Percentiles rank a stretch among this genome's conserved stretches.
These are phyloP conservation scores for Clausena lansium DNA, from an alignment of 345 rosid species.

Conservation along the genomic window DNA sequence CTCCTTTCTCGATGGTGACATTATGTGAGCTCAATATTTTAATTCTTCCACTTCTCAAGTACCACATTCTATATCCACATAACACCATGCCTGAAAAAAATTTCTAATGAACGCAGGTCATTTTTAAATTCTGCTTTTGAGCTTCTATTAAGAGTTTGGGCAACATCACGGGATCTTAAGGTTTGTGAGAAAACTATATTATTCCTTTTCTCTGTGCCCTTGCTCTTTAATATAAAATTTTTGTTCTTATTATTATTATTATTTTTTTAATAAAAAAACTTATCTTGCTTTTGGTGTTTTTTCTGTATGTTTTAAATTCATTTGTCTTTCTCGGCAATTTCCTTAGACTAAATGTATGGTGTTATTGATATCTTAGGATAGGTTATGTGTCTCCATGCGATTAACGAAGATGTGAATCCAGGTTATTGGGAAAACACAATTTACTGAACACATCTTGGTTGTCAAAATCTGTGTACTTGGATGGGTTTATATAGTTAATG, in stretches of 20 bases:
- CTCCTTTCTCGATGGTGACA: conserved; percentile 74
- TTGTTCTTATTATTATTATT: background rate
- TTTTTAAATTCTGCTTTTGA: conserved; percentile 92
- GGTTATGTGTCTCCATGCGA: background rate
- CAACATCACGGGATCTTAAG: conserved; percentile 88
- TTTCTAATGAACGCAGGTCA: conserved; percentile 58
- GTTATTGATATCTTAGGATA: background rate
- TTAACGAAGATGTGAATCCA: background rate
- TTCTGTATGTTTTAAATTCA: background rate
- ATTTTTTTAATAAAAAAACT: no score
- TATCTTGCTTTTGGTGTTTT: no score
- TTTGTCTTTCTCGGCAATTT: background rate
- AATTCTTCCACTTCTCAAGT: conserved; percentile 19
- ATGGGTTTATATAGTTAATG: background rate
- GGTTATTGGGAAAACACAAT: background rate
- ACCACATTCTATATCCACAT: conserved; percentile 12
- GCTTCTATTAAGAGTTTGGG: conserved; percentile 90
- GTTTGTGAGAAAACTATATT: conserved; percentile 30
- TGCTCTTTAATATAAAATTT: background rate
- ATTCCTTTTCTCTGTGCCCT: background rate
- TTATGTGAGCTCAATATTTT: conserved; percentile 63
- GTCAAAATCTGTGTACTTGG: background rate
- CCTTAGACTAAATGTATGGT: background rate
- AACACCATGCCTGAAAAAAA: conserved; percentile 17
- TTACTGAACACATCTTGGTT: background rate